These are phyloP conservation scores for Herpetomonas muscarum DNA, from an alignment of 208 protist genomes.

Conservation along the genomic window DNA sequence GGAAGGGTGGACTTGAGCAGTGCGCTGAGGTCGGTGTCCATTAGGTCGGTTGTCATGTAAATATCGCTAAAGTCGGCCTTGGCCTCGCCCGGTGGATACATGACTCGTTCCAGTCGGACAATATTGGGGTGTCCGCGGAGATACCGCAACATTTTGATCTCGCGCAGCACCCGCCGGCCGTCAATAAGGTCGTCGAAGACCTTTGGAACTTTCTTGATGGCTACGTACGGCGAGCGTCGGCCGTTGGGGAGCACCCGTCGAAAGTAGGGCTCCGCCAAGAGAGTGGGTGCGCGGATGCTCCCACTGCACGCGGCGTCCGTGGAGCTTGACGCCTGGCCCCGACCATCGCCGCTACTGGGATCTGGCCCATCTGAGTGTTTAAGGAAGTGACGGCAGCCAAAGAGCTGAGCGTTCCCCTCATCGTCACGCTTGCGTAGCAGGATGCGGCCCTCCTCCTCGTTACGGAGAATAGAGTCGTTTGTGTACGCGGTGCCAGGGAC, in stretches of 20 bases:
- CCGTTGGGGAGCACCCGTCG: slow-evolving; percentile 16
- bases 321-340: not conserved
- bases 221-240: slow-evolving; percentile 62
- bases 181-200: slow-evolving; percentile 93
- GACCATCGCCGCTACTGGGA: not conserved
- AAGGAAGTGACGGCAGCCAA: not conserved
- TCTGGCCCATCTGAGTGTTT: not conserved
- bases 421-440: slow-evolving; percentile 12
- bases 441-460: slow-evolving; percentile 28
- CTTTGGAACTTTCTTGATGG: slow-evolving; percentile 95
- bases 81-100: slow-evolving; percentile 54
- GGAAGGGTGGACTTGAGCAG: slow-evolving; percentile 87
- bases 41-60: slow-evolving; percentile 59
- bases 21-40: slow-evolving; percentile 95
- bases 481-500: slow-evolving; percentile 26
- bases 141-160: slow-evolving; percentile 88
- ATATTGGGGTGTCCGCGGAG: slow-evolving; percentile 92
- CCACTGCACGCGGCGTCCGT: not conserved
- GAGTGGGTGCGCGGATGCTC: slow-evolving; percentile 20
- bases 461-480: slow-evolving; percentile 13
- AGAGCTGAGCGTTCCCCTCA: slow-evolving; percentile 1
- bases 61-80: slow-evolving; percentile 85
- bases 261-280: slow-evolving; percentile 28
- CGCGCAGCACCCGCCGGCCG: slow-evolving; percentile 91
- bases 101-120: slow-evolving; percentile 88